Conservation (phyloP, 108 stramenopile species). For the Skeletonema menzelii region DNA sequence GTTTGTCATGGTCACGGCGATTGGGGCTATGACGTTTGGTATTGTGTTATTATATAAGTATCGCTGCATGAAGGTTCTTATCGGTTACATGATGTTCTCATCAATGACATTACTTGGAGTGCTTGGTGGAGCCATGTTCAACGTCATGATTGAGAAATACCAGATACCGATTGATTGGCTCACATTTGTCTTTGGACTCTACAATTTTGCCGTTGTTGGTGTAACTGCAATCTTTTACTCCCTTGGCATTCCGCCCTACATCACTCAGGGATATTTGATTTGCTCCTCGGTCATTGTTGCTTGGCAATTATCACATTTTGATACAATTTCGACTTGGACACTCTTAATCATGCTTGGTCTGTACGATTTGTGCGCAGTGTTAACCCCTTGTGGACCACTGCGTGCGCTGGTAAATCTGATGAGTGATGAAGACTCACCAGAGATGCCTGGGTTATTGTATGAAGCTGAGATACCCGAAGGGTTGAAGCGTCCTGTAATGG, state of each 20-base stretch:
- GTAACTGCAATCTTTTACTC: constrained; percentile 91
- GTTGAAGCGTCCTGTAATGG: constrained; percentile 60
- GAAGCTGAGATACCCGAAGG: constrained; percentile 91
- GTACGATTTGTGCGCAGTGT: constrained; percentile 97
- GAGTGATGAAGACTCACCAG: constrained; percentile 89
- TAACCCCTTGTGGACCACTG: constrained; percentile 95
- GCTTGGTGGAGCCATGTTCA: constrained; percentile 74
- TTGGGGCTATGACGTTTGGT: constrained; percentile 89
- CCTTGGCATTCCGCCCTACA: constrained; percentile 79
- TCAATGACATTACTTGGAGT: constrained; percentile 77
- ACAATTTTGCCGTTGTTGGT: constrained; percentile 95
- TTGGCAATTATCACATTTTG: constrained; percentile 93
- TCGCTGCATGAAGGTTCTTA: constrained; percentile 86
- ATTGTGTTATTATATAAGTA: constrained; percentile 92
- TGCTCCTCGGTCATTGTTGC: constrained; percentile 92
- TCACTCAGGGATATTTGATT: constrained; percentile 93
- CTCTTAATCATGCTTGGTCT: constrained; percentile 93
- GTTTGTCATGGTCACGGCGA: constrained; percentile 86
- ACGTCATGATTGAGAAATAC: constrained; percentile 82
- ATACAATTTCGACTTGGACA: constrained; percentile 94
- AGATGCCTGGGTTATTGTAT: constrained; percentile 96
- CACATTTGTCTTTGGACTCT: constrained; percentile 78
- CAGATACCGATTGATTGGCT: constrained; percentile 83
- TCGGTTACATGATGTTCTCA: constrained; percentile 87
- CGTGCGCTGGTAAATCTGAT: constrained; percentile 86